Conservation (phyloP, 495 filamentous ascomycete genomes). For the Corynascus novoguineensis region DNA sequence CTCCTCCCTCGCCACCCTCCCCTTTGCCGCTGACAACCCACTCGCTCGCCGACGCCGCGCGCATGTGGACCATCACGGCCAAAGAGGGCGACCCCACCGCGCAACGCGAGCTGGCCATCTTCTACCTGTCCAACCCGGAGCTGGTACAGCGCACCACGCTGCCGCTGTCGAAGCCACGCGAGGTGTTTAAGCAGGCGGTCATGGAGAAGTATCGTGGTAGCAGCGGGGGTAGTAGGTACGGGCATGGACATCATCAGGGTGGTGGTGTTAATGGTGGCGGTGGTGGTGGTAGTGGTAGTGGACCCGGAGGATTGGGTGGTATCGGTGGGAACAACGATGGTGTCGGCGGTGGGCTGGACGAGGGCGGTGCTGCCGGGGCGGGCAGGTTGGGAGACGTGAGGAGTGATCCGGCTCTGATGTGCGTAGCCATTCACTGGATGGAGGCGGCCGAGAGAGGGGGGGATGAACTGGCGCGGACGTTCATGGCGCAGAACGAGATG, state of each 20-base stretch:
- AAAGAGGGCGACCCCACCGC: conserved; percentile 89
- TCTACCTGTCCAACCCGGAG: conserved; percentile 90
- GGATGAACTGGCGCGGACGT: conserved; percentile 79
- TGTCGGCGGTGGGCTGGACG: conserved; percentile 10
- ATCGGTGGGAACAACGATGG: conserved; percentile 19
- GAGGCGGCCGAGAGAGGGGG: conserved; percentile 80
- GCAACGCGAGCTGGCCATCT: conserved; percentile 89
- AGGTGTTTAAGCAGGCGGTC: conserved; percentile 87
- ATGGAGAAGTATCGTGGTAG: conserved; percentile 59
- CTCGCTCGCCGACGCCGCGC: conserved; percentile 76
- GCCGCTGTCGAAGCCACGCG: conserved; percentile 75
- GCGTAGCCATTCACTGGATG: conserved; percentile 98
- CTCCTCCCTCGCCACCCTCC: conserved; percentile 28
- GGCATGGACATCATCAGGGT: neutral
- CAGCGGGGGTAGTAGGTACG: conserved; percentile 10
- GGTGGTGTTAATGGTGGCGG: conserved; percentile 1
- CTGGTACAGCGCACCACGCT: conserved; percentile 77
- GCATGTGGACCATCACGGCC: conserved; percentile 90
- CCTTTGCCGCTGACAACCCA: conserved; percentile 46
- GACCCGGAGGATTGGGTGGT: conserved; percentile 13
- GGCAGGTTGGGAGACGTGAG: conserved; percentile 48
- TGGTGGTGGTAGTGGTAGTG: conserved; percentile 4
- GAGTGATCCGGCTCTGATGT: conserved; percentile 87
- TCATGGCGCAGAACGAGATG: conserved; percentile 63
- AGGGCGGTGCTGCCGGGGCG: conserved; percentile 5